These are phyloP conservation scores for Naumovozyma dairenensis DNA, from an alignment of 805 yeast species.

Conservation along the genomic window DNA sequence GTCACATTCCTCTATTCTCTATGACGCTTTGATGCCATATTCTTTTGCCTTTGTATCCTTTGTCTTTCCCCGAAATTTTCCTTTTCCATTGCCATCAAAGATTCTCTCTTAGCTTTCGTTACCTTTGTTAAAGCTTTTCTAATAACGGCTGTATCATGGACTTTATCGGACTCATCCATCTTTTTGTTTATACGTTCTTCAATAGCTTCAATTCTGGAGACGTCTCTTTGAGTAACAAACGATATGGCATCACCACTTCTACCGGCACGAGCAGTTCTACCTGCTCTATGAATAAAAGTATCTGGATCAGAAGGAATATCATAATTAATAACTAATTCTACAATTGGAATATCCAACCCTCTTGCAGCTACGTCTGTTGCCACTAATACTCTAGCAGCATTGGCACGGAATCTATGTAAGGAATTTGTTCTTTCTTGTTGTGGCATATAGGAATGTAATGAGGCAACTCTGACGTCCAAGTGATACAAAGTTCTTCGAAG, in stretches of 20 bases:
- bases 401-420: conserved; percentile 84
- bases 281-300: conserved; percentile 92
- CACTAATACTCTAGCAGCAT: conserved; percentile 83
- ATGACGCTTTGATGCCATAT: conserved; percentile 14
- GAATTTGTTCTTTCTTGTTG: conserved; percentile 88
- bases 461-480: conserved; percentile 72
- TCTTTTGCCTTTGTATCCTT: conserved; percentile 37
- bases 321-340: conserved; percentile 79
- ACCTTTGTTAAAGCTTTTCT: conserved; percentile 59
- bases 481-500: conserved; percentile 65
- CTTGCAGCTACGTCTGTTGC: conserved; percentile 97
- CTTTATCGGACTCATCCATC: conserved; percentile 63
- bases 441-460: conserved; percentile 90
- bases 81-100: conserved; percentile 86
- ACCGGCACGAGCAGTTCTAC: conserved; percentile 99
- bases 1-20: too few relatives aligned
- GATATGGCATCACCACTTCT: conserved; percentile 75
- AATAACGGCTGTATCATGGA: conserved; percentile 70
- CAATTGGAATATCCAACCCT: conserved; percentile 93
- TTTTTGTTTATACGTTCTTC: conserved; percentile 76
- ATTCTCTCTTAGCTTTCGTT: conserved; percentile 80
- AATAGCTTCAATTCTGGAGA: conserved; percentile 69
- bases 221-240: conserved; percentile 78
- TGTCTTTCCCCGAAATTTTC: conserved; percentile 77
- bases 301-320: conserved; percentile 96